Evolutionary conservation across 2,329 filamentous ascomycete genomes (phyloP).

Genomic region (Aureobasidium mangrovei): DNA sequence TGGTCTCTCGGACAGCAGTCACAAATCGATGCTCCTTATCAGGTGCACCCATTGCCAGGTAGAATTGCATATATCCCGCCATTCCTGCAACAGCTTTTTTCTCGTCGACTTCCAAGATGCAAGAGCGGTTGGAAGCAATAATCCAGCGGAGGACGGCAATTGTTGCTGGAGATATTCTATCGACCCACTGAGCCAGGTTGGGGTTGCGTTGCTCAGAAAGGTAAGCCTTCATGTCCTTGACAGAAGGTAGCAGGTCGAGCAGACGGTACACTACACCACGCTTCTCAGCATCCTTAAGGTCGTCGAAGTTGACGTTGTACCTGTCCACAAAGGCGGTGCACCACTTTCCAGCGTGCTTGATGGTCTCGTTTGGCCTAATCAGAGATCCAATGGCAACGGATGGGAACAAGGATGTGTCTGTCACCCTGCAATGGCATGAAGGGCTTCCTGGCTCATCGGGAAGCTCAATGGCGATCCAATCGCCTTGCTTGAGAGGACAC

Average conservation of each 20-base stretch:
- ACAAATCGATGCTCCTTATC: constrained; percentile 76
- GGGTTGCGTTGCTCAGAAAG: constrained; percentile 31
- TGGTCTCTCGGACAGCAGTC: constrained; percentile 47
- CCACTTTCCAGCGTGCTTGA: constrained; percentile 20
- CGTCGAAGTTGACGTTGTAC: constrained; percentile 52
- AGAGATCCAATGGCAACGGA: constrained; percentile 25
- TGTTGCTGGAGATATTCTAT: constrained; percentile 55
- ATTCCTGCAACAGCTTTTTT: constrained; percentile 50
- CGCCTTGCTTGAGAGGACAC: constrained; percentile 37
- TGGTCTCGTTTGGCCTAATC: not conserved
- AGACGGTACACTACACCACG: constrained; percentile 42
- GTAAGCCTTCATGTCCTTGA: constrained; percentile 49
- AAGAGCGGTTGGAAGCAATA: constrained; percentile 79
- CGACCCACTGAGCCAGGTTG: constrained; percentile 45
- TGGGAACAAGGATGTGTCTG: constrained; percentile 37
- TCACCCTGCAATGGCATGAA: constrained; percentile 43
- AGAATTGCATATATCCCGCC: constrained; percentile 65
- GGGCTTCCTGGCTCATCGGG: constrained; percentile 9
- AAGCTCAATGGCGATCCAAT: constrained; percentile 42
- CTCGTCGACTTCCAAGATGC: constrained; percentile 64
- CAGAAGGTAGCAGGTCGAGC: constrained; percentile 52
- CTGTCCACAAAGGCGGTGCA: constrained; percentile 29
- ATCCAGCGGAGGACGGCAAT: constrained; percentile 74
- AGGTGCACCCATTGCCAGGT: constrained; percentile 78
- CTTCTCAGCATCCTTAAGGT: constrained; percentile 40